Base-by-base conservation (phyloP, 345 rosid species). In the Gossypium turneri region DNA sequence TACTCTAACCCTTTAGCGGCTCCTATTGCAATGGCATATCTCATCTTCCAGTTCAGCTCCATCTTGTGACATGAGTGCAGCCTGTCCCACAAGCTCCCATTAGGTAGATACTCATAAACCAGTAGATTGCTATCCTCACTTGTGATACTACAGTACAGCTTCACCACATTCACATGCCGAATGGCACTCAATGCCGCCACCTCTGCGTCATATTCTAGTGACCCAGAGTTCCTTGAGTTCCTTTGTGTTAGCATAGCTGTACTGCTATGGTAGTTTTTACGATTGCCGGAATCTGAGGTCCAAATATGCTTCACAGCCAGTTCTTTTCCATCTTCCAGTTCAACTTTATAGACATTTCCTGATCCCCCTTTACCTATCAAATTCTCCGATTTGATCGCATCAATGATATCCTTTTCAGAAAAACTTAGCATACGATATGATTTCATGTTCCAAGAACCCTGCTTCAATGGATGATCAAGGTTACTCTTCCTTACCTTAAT, bases 61-160 rank as follows among this genome's bases (percentile, higher is more conserved):
- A 78, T 79, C 75, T 81, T 83, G 57, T 84, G 78, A 48, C 88
- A 68, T 47, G 85, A 83, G 59, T 92, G 98, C 45, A 94, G 79
- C 86, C 77, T 74, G 52, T 94, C 98, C 97, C 98, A 92, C 80
- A 94, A 79, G 85, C 97, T 89, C 47, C 97, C 97, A 63, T 92
- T 90, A 2, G 92, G 88, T 73, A 90, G 64, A 73, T 85, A 94
- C 89, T 92, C 97, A 12, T 94, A 94, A 1, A 94, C 97, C 73
- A 94, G 90, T n/a, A 94, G 82, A 61, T 83, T 86, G 76, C 97
- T 86, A 50, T 94, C 97, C 74, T 92, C 97, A 34, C 91, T 92
- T 12, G 93, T 87, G 79, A 92, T 92, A 83, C 98, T 92, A 70
- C 93, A 90, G 58, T 82, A 92, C 72, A 94, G 68, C 75, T 92